Base-by-base conservation (phyloP, 2,329 filamentous ascomycete species). In the Clonostachys rosea region DNA sequence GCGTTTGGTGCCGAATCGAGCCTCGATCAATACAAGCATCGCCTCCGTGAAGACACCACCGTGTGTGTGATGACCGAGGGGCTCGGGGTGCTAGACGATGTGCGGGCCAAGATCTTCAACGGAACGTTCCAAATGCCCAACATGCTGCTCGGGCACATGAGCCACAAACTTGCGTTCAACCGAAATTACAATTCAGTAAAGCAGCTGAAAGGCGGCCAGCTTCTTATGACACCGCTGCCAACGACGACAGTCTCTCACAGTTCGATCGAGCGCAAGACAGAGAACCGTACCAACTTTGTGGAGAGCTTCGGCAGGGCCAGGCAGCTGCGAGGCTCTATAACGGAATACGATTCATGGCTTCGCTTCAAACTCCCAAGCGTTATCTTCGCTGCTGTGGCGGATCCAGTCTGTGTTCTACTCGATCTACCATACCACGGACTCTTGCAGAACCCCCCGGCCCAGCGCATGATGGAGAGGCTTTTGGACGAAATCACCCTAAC, bases 31-130 rank as follows among this genome's bases (percentile, higher is more conserved):
- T 71, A 94, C 47, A 78, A 75, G 47, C 76, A 89, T 56, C 79
- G 89, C 10, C 68, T 95, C n/a, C 75, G 79, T 40, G 70, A 77
- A 4, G 70, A 81, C 30, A 89, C 86, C 2, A 87, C 89, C 0
- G 77, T 96, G 8, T 82, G 87, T 49, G 78, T 95, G 47, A 64
- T 95, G 47, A 86, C 90, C 48, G 88, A 92, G 52, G 90, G 91
- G 1, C 80, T 97, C 65, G 92, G 94, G 1, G 71, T 90, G 2
- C 74, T 90, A n/a, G 91, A 97, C 43, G 78, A 84, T 43, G 75
- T 96, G 39, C 90, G 89, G 56, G 66, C 76, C 34, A 65, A 76
- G 11, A 64, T 95, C 30, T 96, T 96, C 55, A 76, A 80, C 0
- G 78, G 91, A 50, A 73, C 79, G 1, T 62, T 67, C 1, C 72